Conservation (phyloP, 495 filamentous ascomycete species). For the Pseudevernia furfuracea region DNA sequence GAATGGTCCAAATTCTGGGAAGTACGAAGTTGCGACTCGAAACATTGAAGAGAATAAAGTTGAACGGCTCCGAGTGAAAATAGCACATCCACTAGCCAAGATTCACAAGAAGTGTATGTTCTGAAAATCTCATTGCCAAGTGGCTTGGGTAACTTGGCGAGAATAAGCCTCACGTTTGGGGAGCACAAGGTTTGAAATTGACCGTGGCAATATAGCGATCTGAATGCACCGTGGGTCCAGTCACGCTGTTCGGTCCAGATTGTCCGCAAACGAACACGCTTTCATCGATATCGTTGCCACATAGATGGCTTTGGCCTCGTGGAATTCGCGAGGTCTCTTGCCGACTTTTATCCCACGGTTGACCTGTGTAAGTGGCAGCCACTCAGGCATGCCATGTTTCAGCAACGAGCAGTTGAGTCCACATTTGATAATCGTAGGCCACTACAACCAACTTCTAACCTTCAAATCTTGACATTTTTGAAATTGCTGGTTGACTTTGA, state of each 20-base stretch:
- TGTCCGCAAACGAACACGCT: neutral
- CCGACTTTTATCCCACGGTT: neutral
- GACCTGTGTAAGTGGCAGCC: neutral
- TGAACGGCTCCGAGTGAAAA: neutral
- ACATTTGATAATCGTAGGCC: neutral
- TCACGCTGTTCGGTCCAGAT: neutral
- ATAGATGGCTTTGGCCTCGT: neutral
- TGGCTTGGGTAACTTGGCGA: neutral
- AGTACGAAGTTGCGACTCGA: neutral
- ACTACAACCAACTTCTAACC: neutral
- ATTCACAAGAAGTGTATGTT: neutral
- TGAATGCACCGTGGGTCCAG: neutral
- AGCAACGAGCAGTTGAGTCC: neutral
- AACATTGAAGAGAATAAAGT: neutral
- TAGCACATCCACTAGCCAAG: neutral
- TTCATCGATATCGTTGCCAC: neutral
- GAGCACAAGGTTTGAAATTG: neutral
- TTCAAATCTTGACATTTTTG: neutral
- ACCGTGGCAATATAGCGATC: neutral
- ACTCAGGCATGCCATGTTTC: neutral
- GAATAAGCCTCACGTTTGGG: neutral
- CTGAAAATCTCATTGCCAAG: neutral
- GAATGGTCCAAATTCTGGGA: neutral
- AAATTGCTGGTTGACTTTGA: neutral
- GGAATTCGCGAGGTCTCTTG: neutral